Conservation (phyloP, 768 basidiomycete species). For the Amanita thiersii region DNA sequence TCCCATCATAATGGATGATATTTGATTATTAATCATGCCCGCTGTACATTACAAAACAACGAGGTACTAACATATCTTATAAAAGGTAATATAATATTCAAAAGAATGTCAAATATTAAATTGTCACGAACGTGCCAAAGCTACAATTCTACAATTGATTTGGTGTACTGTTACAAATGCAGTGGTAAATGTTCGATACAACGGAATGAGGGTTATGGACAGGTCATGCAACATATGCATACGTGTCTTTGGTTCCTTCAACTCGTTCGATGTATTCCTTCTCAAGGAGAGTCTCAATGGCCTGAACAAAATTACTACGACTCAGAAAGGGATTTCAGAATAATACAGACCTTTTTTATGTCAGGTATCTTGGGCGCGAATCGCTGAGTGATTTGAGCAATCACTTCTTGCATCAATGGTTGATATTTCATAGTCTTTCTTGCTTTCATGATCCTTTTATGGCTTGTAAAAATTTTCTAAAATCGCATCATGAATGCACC, state of each 20-base stretch:
- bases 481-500: slow-evolving; percentile 4
- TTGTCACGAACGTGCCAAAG: no score
- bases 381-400: slow-evolving; percentile 77
- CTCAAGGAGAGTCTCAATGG: slow-evolving; percentile 89
- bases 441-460: slow-evolving; percentile 87
- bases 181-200: no score
- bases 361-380: slow-evolving; percentile 92
- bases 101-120: no score
- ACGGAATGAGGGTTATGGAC: no score
- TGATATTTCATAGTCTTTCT: slow-evolving; percentile 95
- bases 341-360: slow-evolving; percentile 75
- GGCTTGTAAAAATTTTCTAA: not conserved
- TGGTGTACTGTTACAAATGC: no score
- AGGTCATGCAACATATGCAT: slow-evolving; percentile 62
- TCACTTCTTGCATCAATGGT: slow-evolving; percentile 80
- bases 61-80: no score
- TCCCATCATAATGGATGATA: no score
- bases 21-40: no score
- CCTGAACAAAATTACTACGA: slow-evolving; percentile 34
- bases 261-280: slow-evolving; percentile 97
- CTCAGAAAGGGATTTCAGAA: slow-evolving; percentile 17
- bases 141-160: no score
- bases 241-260: slow-evolving; percentile 81
- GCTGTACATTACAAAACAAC: no score
- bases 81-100: no score